Conservation (phyloP, 257 asterid species). For the Forsythia suspensa region DNA sequence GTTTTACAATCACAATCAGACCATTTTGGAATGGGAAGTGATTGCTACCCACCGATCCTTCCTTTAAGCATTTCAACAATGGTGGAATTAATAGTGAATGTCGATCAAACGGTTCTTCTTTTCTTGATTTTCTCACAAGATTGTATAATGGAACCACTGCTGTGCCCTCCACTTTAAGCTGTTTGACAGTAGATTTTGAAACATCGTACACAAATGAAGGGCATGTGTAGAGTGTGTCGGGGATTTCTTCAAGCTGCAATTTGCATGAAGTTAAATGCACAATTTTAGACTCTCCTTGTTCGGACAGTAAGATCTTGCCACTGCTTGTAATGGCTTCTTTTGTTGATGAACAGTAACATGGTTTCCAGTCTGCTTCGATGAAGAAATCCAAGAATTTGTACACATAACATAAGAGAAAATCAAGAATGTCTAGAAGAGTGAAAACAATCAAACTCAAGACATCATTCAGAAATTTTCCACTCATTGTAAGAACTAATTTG, state of each 20-base stretch:
- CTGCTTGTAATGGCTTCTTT: no score
- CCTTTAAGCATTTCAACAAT: conserved; percentile 75
- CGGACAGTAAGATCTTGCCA: no score
- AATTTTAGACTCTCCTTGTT: no score
- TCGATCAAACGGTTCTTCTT: conserved; percentile 31
- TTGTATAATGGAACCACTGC: neutral
- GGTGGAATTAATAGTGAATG: conserved; percentile 57
- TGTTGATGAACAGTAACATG: no score
- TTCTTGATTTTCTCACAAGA: conserved; percentile 18
- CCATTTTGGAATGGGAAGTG: conserved; percentile 60
- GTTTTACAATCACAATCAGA: conserved; percentile 87
- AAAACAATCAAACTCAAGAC: no score
- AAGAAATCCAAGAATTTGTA: no score
- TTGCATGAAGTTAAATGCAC: conserved; percentile 55
- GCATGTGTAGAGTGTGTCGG: conserved; percentile 84
- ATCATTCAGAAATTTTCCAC: no score
- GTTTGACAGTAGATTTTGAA: conserved; percentile 44
- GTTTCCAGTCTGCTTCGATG: no score
- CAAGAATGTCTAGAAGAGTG: no score
- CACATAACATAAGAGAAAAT: no score
- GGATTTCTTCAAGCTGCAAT: conserved; percentile 76
- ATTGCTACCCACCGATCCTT: conserved; percentile 41
- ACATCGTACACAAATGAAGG: conserved; percentile 55
- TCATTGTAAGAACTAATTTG: no score
- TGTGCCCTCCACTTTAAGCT: conserved; percentile 33